phyloP scores from a whole-genome alignment of 148 eudicot genomes.

The Rheum nobile region DNA sequence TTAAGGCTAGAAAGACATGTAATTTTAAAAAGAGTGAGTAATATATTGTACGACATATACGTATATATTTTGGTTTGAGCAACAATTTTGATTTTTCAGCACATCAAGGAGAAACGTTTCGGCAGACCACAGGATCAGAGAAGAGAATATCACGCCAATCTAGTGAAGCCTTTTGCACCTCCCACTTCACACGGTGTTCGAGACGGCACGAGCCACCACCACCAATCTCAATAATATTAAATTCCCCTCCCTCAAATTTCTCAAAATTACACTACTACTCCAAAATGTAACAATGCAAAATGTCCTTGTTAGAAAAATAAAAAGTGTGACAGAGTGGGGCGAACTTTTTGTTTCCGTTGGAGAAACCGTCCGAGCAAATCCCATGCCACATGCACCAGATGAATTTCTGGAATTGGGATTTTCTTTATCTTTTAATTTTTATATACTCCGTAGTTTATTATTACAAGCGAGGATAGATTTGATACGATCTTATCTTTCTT shows the following conservation, averaged over 20 bases:
- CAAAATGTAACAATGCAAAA: neutral
- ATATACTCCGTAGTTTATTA: neutral
- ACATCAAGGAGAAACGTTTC: neutral
- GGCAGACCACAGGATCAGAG: neutral
- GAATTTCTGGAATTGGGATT: neutral
- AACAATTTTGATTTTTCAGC: neutral
- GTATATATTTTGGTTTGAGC: neutral
- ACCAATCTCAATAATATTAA: neutral
- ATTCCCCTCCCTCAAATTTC: neutral
- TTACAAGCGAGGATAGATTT: neutral
- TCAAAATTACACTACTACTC: neutral
- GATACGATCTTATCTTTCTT: neutral
- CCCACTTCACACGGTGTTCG: constrained; percentile 3
- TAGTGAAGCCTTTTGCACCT: neutral
- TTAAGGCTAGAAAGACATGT: no score
- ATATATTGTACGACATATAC: no score
- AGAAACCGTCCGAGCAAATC: constrained; percentile 4
- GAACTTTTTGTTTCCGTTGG: constrained; percentile 4
- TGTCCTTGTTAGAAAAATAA: neutral
- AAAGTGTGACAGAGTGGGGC: neutral
- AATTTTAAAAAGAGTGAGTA: no score
- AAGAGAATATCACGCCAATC: constrained; percentile 8
- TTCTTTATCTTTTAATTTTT: neutral
- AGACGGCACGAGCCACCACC: constrained; percentile 6
- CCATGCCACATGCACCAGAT: neutral